These are phyloP conservation scores for Pleurotus pulmonarius DNA, from an alignment of 768 basidiomycete genomes.

Conservation along the genomic window DNA sequence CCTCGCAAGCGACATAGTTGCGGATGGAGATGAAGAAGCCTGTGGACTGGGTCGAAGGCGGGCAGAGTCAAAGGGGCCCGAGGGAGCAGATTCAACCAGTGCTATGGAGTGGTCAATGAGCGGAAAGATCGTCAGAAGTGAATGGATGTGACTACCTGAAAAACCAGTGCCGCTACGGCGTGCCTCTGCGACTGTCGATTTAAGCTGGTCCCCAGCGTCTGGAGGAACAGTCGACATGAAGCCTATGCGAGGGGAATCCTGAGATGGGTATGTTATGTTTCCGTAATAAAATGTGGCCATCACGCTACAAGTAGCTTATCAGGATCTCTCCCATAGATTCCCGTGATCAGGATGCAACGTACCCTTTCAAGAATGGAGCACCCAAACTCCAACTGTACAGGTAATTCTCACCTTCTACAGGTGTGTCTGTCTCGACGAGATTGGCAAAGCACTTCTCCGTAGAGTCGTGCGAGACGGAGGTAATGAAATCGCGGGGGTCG, in stretches of 20 bases:
- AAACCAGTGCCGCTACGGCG: conserved; percentile 23
- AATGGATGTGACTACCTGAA: conserved; percentile 14
- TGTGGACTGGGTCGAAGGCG: not conserved
- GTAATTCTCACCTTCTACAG: conserved; percentile 47
- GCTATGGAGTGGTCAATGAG: not conserved
- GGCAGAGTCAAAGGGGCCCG: not conserved
- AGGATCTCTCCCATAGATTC: not conserved
- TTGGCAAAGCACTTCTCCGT: conserved; percentile 48
- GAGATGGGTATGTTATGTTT: conserved; percentile 63
- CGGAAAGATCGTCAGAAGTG: not conserved
- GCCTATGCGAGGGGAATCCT: conserved; percentile 66
- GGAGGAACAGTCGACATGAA: conserved; percentile 66
- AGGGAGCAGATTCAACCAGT: not conserved
- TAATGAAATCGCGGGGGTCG: conserved; percentile 70
- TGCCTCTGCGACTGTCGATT: conserved; percentile 29
- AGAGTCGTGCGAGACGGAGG: conserved; percentile 33
- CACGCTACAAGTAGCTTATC: conserved; percentile 37
- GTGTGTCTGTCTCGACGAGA: conserved; percentile 61
- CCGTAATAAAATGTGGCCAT: conserved; percentile 70
- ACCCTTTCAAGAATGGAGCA: conserved; percentile 75
- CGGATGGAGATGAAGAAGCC: not conserved
- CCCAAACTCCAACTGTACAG: conserved; percentile 78
- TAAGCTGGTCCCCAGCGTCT: conserved; percentile 41
- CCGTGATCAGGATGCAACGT: conserved; percentile 5
- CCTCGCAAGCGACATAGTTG: not conserved